phyloP scores from a whole-genome alignment of 805 yeast genomes.

The Sugiyamaella valdiviana region DNA sequence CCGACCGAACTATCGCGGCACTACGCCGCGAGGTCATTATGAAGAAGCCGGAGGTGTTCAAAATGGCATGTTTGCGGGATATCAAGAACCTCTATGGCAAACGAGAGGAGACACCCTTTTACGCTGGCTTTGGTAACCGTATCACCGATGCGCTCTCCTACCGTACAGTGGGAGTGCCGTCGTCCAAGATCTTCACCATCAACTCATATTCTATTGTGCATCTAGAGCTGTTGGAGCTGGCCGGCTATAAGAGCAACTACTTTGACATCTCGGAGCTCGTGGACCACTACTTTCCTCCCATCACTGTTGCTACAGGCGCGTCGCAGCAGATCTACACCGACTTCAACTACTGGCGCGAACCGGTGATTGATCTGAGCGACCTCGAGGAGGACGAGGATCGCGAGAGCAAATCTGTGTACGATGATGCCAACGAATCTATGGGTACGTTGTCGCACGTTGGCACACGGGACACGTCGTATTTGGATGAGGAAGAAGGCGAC shows the following conservation, averaged over 20 bases:
- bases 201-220: slow-evolving; percentile 96
- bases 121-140: slow-evolving; percentile 95
- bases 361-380: slow-evolving; percentile 47
- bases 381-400: slow-evolving; percentile 21
- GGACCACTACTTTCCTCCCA: slow-evolving; percentile 96
- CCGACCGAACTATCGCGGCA: slow-evolving; percentile 96
- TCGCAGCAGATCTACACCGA: slow-evolving; percentile 67
- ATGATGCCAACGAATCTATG: too few relatives aligned
- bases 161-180: slow-evolving; percentile 87
- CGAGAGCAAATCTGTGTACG: slow-evolving; percentile 22
- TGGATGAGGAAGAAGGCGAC: slow-evolving; percentile 30
- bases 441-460: too few relatives aligned
- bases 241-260: slow-evolving; percentile 86
- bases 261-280: slow-evolving; percentile 87
- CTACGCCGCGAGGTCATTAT: slow-evolving; percentile 83
- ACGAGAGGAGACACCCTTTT: slow-evolving; percentile 44
- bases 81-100: slow-evolving; percentile 60
- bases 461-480: too few relatives aligned
- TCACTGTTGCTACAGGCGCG: slow-evolving; percentile 34
- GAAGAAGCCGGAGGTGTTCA: slow-evolving; percentile 96
- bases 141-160: slow-evolving; percentile 96
- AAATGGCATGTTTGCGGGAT: slow-evolving; percentile 93
- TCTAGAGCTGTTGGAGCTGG: slow-evolving; percentile 89
- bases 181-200: slow-evolving; percentile 90
- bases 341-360: slow-evolving; percentile 88